phyloP scores from a whole-genome alignment of 106 monocot genomes.

The Platanthera guangdongensis region DNA sequence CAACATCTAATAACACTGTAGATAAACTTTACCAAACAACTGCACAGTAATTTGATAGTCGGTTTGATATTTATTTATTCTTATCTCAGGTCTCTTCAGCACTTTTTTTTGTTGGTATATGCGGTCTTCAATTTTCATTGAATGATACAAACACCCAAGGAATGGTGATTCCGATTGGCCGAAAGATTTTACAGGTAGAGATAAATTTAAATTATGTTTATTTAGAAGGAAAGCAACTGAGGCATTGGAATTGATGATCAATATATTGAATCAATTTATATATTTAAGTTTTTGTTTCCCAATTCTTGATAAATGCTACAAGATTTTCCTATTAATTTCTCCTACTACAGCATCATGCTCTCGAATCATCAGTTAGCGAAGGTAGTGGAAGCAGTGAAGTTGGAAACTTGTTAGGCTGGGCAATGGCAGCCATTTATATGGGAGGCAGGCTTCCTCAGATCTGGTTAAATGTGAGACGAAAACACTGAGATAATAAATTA shows the following conservation, averaged over 20 bases:
- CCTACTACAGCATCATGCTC: slow-evolving; percentile 13
- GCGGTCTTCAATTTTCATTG: slow-evolving; percentile 14
- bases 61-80: neutral
- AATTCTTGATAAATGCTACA: neutral
- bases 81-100: slow-evolving; percentile 39
- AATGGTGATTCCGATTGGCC: slow-evolving; percentile 42
- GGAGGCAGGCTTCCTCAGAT: slow-evolving; percentile 89
- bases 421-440: slow-evolving; percentile 82
- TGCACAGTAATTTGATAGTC: neutral
- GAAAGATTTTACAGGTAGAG: slow-evolving; percentile 66
- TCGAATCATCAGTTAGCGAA: neutral
- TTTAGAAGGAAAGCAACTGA: neutral
- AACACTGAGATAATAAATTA: neutral
- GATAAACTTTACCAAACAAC: too few species aligned
- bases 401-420: slow-evolving; percentile 78
- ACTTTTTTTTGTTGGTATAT: slow-evolving; percentile 24
- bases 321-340: neutral
- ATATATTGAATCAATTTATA: neutral
- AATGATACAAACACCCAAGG: slow-evolving; percentile 17
- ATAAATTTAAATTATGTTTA: neutral
- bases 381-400: slow-evolving; percentile 30
- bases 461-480: slow-evolving; percentile 60
- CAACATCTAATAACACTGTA: too few species aligned
- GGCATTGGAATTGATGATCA: neutral
- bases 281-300: neutral